Base-by-base conservation (phyloP, 2,329 filamentous ascomycete species). In the Fusarium albosuccineum region DNA sequence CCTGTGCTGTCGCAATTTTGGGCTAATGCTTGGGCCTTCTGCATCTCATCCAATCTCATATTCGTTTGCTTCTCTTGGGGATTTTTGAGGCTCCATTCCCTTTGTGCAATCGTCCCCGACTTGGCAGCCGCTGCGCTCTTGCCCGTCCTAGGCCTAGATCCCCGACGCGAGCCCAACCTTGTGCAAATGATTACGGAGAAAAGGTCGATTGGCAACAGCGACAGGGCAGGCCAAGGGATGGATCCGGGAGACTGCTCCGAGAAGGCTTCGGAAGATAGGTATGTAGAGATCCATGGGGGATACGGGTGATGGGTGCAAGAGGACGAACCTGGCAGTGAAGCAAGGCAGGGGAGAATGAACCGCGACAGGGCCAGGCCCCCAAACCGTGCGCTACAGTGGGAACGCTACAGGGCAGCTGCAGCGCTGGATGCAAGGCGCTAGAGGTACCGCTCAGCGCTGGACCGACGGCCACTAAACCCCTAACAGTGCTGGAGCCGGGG, bases 21-120 rank as follows among this genome's bases (percentile, higher is more conserved):
- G 17, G 37, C 54, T 30, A 29, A 26, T 50, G 54, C 41, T 45
- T 42, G 59, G 30, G 37, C 57, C 60, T 69, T 57, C 48, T 26
- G 64, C 68, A 67, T 57, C 46, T 67, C 41, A 50, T 58, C 64
- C 64, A 55, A 61, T 60, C 62, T 62, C 52, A 62, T 56, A 50
- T 57, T 45, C 50, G 36, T 40, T n/a, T 17, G n/a, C 27, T 27
- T 40, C 44, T 29, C 29, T 44, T 30, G 26, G 39, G 39, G 26
- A 22, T 52, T 39, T 40, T 53, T 65, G 51, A 68, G 60, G 64
- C 64, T 68, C 65, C 65, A 62, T 68, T 68, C 66, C 66, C 54
- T 68, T 68, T 68, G 45, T 44, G 66, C 54, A 66, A 62, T 65
- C 52, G 54, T 61, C 65, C 62, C 66, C 60, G 65, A 72, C 65